A percentile compares a stretch with the other conserved stretches of the same genome.
These are phyloP conservation scores for Annulohypoxylon maeteangense DNA, from an alignment of 495 filamentous ascomycete species.

Conservation along the genomic window DNA sequence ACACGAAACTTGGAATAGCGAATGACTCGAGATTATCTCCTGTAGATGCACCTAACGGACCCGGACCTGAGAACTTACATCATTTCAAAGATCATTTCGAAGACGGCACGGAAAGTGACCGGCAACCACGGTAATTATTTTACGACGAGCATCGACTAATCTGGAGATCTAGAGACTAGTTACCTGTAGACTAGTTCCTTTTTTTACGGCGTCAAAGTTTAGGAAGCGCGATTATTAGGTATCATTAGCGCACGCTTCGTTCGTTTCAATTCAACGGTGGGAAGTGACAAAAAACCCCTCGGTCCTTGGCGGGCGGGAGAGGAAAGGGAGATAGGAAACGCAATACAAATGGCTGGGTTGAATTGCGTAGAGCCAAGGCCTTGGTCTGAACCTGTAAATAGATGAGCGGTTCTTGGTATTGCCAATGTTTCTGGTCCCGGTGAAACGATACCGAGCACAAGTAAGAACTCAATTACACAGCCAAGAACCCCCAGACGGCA, in stretches of 20 bases:
- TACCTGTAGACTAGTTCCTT: too few species aligned
- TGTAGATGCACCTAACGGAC: neutral
- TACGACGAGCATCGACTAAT: too few species aligned
- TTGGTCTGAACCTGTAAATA: slow-evolving; percentile 39
- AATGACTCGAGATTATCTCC: slow-evolving; percentile 13
- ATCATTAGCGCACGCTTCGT: slow-evolving; percentile 35
- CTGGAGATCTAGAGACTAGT: too few species aligned
- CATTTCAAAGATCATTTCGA: slow-evolving; percentile 35
- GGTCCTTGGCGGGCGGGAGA: slow-evolving; percentile 30
- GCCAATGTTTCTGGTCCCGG: slow-evolving; percentile 36
- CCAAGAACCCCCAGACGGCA: slow-evolving; percentile 37
- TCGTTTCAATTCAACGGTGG: slow-evolving; percentile 20
- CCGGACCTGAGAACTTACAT: slow-evolving; percentile 29
- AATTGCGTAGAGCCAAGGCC: slow-evolving; percentile 37
- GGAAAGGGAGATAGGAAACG: neutral
- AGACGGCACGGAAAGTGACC: neutral
- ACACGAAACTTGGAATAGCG: slow-evolving; percentile 9
- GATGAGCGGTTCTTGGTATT: slow-evolving; percentile 46
- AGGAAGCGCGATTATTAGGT: slow-evolving; percentile 16
- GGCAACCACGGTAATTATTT: slow-evolving; percentile 27
- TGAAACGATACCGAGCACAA: slow-evolving; percentile 34
- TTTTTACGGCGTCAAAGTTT: slow-evolving; percentile 14
- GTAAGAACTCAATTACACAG: slow-evolving; percentile 35
- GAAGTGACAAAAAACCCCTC: slow-evolving; percentile 15
- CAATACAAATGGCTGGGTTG: slow-evolving; percentile 24